Base-by-base conservation (phyloP, 2,329 filamentous ascomycete genomes). In the Beauveria varroae region DNA sequence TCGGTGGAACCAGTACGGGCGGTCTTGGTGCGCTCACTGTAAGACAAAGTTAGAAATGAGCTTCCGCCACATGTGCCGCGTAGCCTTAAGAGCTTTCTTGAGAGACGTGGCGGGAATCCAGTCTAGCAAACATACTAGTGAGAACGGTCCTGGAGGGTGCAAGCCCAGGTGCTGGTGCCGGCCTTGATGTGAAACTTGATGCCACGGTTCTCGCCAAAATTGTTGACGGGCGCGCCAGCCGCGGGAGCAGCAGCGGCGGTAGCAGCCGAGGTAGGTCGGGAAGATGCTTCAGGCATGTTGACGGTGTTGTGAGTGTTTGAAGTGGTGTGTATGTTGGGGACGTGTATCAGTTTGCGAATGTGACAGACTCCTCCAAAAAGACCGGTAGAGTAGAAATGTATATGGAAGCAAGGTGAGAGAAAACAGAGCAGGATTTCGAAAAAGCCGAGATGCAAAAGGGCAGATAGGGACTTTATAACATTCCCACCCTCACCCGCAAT, bases 111-210 rank as follows among this genome's bases (percentile, higher is more conserved):
- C 16, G 18, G 20, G 34, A 50, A 28, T 18, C 3, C 37, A 28
- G 18, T 20, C 26, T 43, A 10, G 10, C 18, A 3, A 41, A 72
- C 78, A 64, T 75, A 81, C 79, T 79, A 78, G 14, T 69, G 60
- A 64, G 67, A 62, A 60, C 78, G 76, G 69, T 81, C 77, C 63
- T 79, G 73, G 5, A 80, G 68, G 22, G 73, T 74, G 69, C 78
- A 80, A 46, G 68, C 57, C 67, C 72, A 76, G 52, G 68, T 70
- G 53, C 70, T 64, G 66, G 73, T 71, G 63, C 77, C 77, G 46
- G 78, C 72, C 71, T 74, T 75, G 71, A 81, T 75, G 52, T 76
- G 68, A 72, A 81, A 81, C 69, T 74, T 74, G 72, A 81, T 73
- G 62, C 72, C 75, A 63, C 66, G 70, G 67, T 70, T 73, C 64